Conservation (phyloP, 1,284 basidiomycete genomes). For the Cutaneotrichosporon sp. region DNA sequence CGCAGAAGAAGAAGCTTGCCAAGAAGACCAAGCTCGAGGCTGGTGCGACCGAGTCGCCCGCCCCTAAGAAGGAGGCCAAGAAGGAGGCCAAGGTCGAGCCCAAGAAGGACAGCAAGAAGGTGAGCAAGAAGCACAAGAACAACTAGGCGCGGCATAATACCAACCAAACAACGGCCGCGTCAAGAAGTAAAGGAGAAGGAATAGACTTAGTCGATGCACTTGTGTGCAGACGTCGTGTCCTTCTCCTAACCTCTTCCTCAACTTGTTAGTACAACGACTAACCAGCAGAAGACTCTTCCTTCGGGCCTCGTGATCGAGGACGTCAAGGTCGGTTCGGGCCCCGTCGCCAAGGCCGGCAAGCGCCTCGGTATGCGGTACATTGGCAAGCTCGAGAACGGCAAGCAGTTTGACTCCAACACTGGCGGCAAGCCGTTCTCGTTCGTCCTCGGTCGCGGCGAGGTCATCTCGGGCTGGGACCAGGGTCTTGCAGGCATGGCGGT, state of each 20-base stretch:
- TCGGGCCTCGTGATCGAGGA: conserved; percentile 79
- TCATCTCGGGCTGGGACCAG: conserved; percentile 94
- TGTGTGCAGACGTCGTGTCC: background rate
- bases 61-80: conserved; percentile 37
- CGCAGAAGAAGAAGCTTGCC: conserved; percentile 53
- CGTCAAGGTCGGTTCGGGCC: conserved; percentile 73
- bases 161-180: no score
- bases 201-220: background rate
- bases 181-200: background rate
- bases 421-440: conserved; percentile 89
- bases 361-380: conserved; percentile 72
- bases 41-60: conserved; percentile 55
- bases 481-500: conserved; percentile 89
- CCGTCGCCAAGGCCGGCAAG: conserved; percentile 80
- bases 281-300: conserved; percentile 57
- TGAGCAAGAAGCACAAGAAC: background rate
- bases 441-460: conserved; percentile 80
- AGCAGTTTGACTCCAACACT: conserved; percentile 84
- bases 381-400: conserved; percentile 75
- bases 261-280: background rate
- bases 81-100: conserved; percentile 39
- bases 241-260: background rate
- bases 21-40: conserved; percentile 50
- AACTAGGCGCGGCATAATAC: background rate
- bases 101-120: conserved; percentile 49